phyloP scores from a whole-genome alignment of 352 stramenopile genomes.

The Pythium rishiriense region DNA sequence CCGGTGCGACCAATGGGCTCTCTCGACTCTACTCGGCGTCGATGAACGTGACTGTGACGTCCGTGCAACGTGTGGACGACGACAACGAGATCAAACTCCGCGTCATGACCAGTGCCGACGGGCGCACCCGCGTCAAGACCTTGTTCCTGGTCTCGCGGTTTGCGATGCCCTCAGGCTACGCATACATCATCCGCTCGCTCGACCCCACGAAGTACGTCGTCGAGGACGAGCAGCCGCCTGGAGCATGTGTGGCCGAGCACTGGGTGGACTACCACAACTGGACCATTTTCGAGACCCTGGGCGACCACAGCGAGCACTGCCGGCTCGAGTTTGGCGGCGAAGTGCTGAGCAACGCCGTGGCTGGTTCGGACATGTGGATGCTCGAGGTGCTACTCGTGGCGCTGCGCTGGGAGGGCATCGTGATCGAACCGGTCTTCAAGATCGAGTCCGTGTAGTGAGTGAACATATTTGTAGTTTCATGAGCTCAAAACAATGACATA shows the following conservation, averaged over 20 bases:
- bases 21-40: constrained; percentile 17
- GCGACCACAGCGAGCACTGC: constrained; percentile 11
- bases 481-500: no score
- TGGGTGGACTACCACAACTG: constrained; percentile 24
- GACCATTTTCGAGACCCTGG: constrained; percentile 14
- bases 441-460: no score
- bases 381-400: constrained; percentile 20
- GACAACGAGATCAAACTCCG: constrained; percentile 22
- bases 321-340: constrained; percentile 20
- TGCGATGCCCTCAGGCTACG: constrained; percentile 3
- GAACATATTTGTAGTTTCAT: no score
- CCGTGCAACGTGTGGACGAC: constrained; percentile 18
- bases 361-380: constrained; percentile 20
- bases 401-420: constrained; percentile 18
- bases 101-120: constrained; percentile 13
- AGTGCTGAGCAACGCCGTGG: constrained; percentile 11
- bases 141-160: constrained; percentile 22
- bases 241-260: constrained; percentile 9
- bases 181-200: constrained; percentile 15
- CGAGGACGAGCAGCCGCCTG: background rate
- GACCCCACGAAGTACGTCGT: constrained; percentile 2
- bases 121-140: constrained; percentile 13
- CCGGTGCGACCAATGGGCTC: constrained; percentile 1
- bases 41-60: constrained; percentile 5
- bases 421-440: constrained; percentile 17